phyloP scores from a whole-genome alignment of 2,329 filamentous ascomycete genomes.

The Bipolaris bicolor region DNA sequence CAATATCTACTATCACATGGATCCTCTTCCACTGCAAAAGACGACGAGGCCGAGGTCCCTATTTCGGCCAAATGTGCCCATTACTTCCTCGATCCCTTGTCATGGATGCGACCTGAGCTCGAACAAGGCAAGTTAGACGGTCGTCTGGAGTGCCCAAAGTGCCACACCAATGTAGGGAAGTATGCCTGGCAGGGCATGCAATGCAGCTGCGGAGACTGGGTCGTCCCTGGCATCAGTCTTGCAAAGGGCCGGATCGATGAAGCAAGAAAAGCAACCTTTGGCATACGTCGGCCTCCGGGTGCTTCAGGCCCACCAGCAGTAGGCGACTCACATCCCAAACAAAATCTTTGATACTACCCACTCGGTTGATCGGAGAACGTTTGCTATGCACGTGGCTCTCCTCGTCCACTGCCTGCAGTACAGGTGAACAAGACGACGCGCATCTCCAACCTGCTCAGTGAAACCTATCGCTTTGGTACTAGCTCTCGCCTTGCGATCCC shows the following conservation, averaged over 20 bases:
- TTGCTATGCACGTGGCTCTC: neutral
- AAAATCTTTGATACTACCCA: constrained; percentile 16
- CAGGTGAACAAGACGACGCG: neutral
- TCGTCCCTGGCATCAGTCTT: constrained; percentile 87
- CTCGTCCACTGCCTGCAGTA: neutral
- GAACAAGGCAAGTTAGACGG: constrained; percentile 83
- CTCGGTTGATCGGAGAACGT: neutral
- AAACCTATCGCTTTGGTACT: neutral
- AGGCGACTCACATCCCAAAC: constrained; percentile 9
- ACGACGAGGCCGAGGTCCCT: constrained; percentile 19
- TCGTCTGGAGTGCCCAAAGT: constrained; percentile 84
- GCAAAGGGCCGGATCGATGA: constrained; percentile 85
- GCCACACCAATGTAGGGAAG: constrained; percentile 82
- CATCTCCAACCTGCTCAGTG: neutral
- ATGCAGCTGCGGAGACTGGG: constrained; percentile 89
- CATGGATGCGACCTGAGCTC: constrained; percentile 92
- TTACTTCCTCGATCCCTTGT: constrained; percentile 87
- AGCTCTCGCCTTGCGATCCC: neutral
- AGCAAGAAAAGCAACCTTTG: constrained; percentile 45
- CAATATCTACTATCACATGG: constrained; percentile 72
- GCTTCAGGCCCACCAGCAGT: constrained; percentile 14
- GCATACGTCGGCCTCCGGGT: constrained; percentile 46
- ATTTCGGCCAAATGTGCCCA: constrained; percentile 69
- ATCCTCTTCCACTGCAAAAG: constrained; percentile 33
- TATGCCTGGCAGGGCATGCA: constrained; percentile 96